phyloP scores from a whole-genome alignment of 2,329 filamentous ascomycete genomes.

The Apiospora rasikravindrae region DNA sequence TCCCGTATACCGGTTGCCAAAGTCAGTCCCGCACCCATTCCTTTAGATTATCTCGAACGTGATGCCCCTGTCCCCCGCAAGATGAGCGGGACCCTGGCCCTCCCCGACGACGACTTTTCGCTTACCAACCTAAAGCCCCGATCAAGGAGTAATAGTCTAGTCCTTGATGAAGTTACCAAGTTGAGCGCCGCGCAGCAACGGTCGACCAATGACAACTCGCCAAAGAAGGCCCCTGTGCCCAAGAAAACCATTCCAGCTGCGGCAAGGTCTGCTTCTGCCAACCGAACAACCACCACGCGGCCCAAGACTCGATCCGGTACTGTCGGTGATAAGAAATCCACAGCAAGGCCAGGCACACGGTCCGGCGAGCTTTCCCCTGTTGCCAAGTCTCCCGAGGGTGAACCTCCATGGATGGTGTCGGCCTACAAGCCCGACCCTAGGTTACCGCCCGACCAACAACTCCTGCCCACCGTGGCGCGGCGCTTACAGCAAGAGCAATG shows the following conservation, averaged over 20 bases:
- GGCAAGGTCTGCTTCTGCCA: conserved; percentile 18
- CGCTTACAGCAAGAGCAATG: conserved; percentile 92
- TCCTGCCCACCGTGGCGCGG: conserved; percentile 91
- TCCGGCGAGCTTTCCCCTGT: conserved; percentile 60
- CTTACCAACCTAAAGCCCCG: conserved; percentile 67
- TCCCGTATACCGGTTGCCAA: conserved; percentile 90
- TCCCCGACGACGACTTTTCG: conserved; percentile 60
- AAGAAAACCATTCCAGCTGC: conserved; percentile 50
- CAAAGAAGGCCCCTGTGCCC: conserved; percentile 52
- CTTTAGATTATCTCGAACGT: conserved; percentile 73
- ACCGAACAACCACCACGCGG: conserved; percentile 51
- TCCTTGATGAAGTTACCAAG: conserved; percentile 52
- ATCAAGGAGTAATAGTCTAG: conserved; percentile 72
- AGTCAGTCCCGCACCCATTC: conserved; percentile 76
- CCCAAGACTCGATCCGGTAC: conserved; percentile 68
- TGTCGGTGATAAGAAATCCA: conserved; percentile 50
- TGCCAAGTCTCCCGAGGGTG: conserved; percentile 81
- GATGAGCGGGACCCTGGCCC: conserved; percentile 52
- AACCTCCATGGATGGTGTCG: conserved; percentile 92
- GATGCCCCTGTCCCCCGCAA: conserved; percentile 71
- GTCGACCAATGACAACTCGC: conserved; percentile 42
- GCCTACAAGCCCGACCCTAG: conserved; percentile 96
- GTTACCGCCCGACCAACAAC: conserved; percentile 91
- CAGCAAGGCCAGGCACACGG: conserved; percentile 63
- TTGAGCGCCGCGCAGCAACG: conserved; percentile 14